Evolutionary conservation across 179 eudicot genomes (phyloP), one percentile per base, ranked within the genome.

Genomic region (Camellia oleifera): DNA sequence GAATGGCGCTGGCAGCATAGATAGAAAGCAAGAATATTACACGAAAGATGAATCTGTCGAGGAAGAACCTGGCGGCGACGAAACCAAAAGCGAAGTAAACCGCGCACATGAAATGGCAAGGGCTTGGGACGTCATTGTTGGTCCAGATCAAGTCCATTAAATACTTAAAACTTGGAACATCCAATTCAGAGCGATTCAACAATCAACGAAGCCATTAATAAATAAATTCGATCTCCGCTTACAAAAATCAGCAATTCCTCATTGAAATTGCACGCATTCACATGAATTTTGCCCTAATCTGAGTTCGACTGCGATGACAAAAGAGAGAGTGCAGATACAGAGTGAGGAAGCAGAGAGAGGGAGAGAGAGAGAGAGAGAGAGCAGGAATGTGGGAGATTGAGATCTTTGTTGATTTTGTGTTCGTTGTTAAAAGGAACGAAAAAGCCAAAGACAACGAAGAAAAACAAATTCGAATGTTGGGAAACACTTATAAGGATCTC

Each of bases 31-130:
- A 79, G 73, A 82, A 72, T 50, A 92, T 89, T 91, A 94, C 98
- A 61, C 92, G 94, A 79, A 85, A 93, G 11, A 93, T 62, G 82
- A 87, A 91, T 77, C 85, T 88, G 78, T 94, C 95, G 58, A 93
- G 90, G 77, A 91, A 57, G 78, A 89, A 90, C 80, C 98, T 86
- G 53, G 90, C 95, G 56, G 84, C 89, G 67, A 89, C 86, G 78
- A 93, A 91, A 77, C 70, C 85, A 68, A 91, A 46, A 3, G 90
- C 92, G 83, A 94, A 93, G 79, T 69, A 82, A 8, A 88, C 23
- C 14, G 96, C 94, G 73, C 80, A 20, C 23, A 77, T 4, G 78
- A 91, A 85, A 85, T 93, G 86, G 86, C 75, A 87, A 18, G 85
- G 75, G 74, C 87, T 88, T 0, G 94, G 88, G 5, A 53, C 88